Evolutionary conservation across 768 basidiomycete species (phyloP).

Genomic region (Lactifluus pinguis): DNA sequence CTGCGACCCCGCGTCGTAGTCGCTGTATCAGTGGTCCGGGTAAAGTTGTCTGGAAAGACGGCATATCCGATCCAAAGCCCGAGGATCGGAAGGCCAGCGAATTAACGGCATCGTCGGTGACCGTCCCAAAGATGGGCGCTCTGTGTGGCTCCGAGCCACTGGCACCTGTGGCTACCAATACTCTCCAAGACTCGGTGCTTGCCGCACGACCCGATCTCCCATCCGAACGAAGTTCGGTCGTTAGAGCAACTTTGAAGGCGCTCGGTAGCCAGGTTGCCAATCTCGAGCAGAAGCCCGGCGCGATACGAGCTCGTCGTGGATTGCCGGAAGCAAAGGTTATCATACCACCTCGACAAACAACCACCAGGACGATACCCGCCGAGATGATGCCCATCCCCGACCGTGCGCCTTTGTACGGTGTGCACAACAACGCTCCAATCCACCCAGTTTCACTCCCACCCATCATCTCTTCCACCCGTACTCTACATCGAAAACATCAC

Average conservation of each 20-base stretch:
- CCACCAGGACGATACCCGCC: neutral
- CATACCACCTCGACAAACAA: neutral
- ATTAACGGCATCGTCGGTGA: neutral
- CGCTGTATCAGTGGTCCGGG: slow-evolving; percentile 10
- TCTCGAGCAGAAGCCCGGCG: neutral
- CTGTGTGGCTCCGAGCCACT: neutral
- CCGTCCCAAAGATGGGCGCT: neutral
- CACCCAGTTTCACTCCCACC: slow-evolving; percentile 12
- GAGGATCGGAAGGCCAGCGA: neutral
- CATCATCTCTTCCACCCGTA: slow-evolving; percentile 5
- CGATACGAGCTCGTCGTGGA: slow-evolving; percentile 7
- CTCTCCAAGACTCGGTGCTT: neutral
- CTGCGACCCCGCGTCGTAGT: neutral
- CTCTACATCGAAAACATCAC: slow-evolving; percentile 14
- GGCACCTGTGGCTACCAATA: neutral
- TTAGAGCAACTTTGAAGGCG: neutral
- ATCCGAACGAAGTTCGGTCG: neutral
- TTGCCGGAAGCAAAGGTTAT: slow-evolving; percentile 1
- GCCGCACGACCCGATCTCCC: neutral
- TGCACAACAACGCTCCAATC: neutral
- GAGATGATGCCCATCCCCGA: neutral
- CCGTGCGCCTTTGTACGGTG: neutral
- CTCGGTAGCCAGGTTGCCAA: neutral
- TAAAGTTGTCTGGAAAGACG: neutral
- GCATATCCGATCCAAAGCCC: neutral